phyloP scores from a whole-genome alignment of 1,284 basidiomycete genomes.

The Volvariella volvacea region DNA sequence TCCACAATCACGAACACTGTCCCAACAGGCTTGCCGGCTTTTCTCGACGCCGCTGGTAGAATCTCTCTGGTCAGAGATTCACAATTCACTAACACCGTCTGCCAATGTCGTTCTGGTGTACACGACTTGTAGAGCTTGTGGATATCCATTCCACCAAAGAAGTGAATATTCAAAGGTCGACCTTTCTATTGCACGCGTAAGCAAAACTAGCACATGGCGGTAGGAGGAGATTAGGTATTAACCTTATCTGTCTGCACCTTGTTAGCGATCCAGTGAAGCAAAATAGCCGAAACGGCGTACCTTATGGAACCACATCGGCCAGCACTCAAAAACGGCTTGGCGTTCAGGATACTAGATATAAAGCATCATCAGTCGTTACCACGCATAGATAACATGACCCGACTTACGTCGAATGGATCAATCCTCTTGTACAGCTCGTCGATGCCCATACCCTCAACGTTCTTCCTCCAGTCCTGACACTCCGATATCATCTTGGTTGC shows the following conservation, averaged over 20 bases:
- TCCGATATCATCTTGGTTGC: slow-evolving; percentile 52
- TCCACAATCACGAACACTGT: slow-evolving; percentile 60
- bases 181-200: slow-evolving; percentile 39
- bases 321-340: slow-evolving; percentile 58
- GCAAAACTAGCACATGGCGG: neutral
- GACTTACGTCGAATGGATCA: slow-evolving; percentile 57
- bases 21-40: slow-evolving; percentile 41
- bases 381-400: neutral
- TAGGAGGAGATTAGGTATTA: slow-evolving; percentile 9
- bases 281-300: slow-evolving; percentile 22
- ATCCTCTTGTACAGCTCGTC: slow-evolving; percentile 47
- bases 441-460: slow-evolving; percentile 49
- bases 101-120: slow-evolving; percentile 57
- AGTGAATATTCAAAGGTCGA: slow-evolving; percentile 61
- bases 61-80: slow-evolving; percentile 59
- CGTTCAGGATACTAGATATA: slow-evolving; percentile 56
- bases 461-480: slow-evolving; percentile 53
- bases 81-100: slow-evolving; percentile 52
- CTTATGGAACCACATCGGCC: slow-evolving; percentile 74
- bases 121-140: slow-evolving; percentile 53
- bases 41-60: slow-evolving; percentile 53
- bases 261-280: too few species aligned
- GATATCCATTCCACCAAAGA: slow-evolving; percentile 54
- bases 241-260: slow-evolving; percentile 52
- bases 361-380: neutral